Conservation (phyloP, 352 stramenopile species). For the Aphanomyces stellatus region DNA sequence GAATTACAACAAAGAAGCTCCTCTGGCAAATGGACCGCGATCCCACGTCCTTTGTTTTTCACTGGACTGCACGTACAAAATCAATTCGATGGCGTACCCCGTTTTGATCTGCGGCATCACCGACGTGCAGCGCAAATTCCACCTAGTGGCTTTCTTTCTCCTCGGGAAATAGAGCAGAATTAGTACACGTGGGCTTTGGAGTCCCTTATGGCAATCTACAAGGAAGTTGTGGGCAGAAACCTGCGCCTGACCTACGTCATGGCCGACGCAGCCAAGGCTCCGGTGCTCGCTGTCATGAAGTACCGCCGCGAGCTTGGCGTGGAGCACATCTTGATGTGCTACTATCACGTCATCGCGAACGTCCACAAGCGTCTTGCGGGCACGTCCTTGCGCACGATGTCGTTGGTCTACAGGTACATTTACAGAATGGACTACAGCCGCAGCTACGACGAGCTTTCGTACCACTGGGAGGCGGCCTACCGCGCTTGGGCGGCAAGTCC, state of each 20-base stretch:
- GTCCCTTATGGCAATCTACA: not conserved
- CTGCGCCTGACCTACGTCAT: not conserved
- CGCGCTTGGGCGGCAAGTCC: not conserved
- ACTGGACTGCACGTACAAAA: conserved; percentile 10
- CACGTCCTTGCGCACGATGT: not conserved
- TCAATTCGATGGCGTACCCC: conserved; percentile 3
- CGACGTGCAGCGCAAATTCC: not conserved
- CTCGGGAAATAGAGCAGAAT: not conserved
- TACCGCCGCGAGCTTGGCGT: not conserved
- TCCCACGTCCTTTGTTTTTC: not conserved
- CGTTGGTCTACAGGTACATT: not conserved
- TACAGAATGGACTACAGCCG: not conserved
- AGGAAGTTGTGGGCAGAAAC: not conserved
- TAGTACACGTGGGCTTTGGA: not conserved
- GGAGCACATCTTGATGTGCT: not conserved
- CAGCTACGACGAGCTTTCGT: not conserved
- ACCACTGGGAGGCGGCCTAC: not conserved
- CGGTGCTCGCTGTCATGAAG: not conserved
- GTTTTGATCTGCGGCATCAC: conserved; percentile 7
- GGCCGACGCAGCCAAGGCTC: not conserved
- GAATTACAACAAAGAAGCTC: conserved; percentile 6
- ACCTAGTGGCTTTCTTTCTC: conserved; percentile 4
- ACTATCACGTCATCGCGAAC: not conserved
- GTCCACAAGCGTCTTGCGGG: not conserved
- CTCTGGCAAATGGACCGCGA: not conserved